These are phyloP conservation scores for Erysimum pusillum DNA, from an alignment of 441 rosid species.

Conservation along the genomic window DNA sequence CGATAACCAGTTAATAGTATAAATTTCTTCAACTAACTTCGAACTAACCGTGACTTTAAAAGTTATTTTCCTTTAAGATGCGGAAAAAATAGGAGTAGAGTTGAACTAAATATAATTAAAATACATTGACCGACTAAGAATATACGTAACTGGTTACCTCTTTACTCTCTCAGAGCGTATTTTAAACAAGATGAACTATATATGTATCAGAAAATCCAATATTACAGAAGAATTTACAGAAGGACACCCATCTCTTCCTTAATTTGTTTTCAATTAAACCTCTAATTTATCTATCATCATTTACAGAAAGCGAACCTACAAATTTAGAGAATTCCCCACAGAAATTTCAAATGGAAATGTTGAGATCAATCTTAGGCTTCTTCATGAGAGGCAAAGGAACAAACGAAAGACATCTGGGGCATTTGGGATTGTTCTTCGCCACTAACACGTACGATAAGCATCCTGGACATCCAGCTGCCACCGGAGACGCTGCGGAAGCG, in stretches of 20 bases:
- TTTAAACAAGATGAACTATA: constrained; percentile 9
- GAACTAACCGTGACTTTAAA: constrained; percentile 27
- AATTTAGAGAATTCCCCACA: neutral
- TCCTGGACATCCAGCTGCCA: constrained; percentile 81
- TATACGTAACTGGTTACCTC: neutral
- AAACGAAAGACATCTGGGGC: constrained; percentile 77
- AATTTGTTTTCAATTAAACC: constrained; percentile 9
- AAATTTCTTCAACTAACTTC: constrained; percentile 21
- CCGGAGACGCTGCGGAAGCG: constrained; percentile 49
- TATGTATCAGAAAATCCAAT: neutral
- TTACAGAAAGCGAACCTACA: constrained; percentile 48
- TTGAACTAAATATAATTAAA: neutral
- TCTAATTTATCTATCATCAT: constrained; percentile 53
- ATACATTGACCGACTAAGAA: neutral
- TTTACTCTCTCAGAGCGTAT: neutral
- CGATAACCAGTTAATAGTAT: too few species aligned
- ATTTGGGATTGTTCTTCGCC: constrained; percentile 66
- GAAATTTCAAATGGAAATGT: constrained; percentile 64
- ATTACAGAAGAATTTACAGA: constrained; percentile 11
- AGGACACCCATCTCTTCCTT: constrained; percentile 2
- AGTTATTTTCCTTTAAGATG: too few species aligned
- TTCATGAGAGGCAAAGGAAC: constrained; percentile 64
- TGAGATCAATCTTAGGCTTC: constrained; percentile 88
- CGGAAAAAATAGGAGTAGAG: neutral
- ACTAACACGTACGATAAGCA: constrained; percentile 82